Conservation (phyloP, 768 basidiomycete genomes). For the Rhodotorula diobovata region DNA sequence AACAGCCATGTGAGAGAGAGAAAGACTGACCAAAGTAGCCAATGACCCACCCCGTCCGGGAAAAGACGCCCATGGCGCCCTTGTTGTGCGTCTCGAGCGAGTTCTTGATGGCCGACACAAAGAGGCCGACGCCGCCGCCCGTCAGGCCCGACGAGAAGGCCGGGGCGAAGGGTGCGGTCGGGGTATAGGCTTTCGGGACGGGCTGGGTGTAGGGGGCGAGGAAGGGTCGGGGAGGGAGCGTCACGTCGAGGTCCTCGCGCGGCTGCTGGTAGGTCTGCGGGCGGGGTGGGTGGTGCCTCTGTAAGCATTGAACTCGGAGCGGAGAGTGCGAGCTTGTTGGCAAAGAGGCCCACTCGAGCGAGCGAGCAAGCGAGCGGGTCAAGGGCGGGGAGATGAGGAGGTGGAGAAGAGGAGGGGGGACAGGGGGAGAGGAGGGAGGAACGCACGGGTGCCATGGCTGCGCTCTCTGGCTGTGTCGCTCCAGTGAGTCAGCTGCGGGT, state of each 20-base stretch:
- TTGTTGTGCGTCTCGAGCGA: constrained; percentile 68
- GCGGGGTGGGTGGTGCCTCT: no score
- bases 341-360: no score
- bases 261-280: constrained; percentile 8
- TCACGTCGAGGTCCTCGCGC: background rate
- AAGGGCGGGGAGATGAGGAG: background rate
- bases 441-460: background rate
- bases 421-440: background rate
- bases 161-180: constrained; percentile 19
- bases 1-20: no score
- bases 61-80: constrained; percentile 80
- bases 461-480: background rate
- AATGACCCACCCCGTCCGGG: constrained; percentile 80
- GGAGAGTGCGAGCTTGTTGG: no score
- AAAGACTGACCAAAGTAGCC: constrained; percentile 73
- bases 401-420: no score
- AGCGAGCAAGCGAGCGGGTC: no score
- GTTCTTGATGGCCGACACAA: constrained; percentile 63
- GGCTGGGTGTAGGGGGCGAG: constrained; percentile 18
- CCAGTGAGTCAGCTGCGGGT: no score
- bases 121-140: constrained; percentile 47
- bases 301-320: no score
- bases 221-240: constrained; percentile 39
- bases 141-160: constrained; percentile 34
- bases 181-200: constrained; percentile 23